Percentiles rank a stretch among this genome's conserved stretches.
Conservation (phyloP, 208 protist genomes). For the Herpetomonas muscarum region DNA sequence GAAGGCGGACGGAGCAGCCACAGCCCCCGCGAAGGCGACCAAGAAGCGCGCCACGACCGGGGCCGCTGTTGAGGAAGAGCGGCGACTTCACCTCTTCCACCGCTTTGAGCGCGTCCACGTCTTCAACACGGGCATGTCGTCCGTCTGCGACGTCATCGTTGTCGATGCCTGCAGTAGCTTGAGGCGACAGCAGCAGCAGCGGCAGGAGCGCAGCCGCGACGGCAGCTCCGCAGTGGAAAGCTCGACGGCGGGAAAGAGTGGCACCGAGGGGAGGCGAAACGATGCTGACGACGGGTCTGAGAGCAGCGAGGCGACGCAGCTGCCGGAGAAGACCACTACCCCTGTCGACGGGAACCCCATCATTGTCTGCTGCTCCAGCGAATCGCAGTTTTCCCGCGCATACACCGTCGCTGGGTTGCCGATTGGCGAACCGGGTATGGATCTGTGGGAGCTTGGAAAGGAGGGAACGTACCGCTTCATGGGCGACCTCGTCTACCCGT, state of each 20-base stretch:
- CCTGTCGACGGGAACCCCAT: conserved; percentile 21
- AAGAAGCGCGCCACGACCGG: background rate
- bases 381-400: conserved; percentile 53
- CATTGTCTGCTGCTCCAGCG: conserved; percentile 50
- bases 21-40: background rate
- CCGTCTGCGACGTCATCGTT: conserved; percentile 18
- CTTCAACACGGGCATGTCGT: conserved; percentile 34
- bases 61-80: conserved; percentile 17
- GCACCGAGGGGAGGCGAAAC: background rate
- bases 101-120: conserved; percentile 32
- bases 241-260: no score
- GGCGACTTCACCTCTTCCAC: conserved; percentile 23
- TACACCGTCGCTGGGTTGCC: conserved; percentile 59
- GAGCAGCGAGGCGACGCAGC: no score
- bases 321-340: background rate
- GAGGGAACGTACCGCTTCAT: conserved; percentile 49
- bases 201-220: no score
- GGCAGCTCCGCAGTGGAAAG: no score
- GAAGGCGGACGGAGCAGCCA: background rate
- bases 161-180: no score
- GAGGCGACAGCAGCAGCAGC: no score
- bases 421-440: conserved; percentile 78
- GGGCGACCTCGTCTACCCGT: conserved; percentile 26
- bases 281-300: background rate
- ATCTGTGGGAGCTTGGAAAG: conserved; percentile 36